phyloP scores from a whole-genome alignment of 1,284 basidiomycete genomes.

The Meripilus lineatus region DNA sequence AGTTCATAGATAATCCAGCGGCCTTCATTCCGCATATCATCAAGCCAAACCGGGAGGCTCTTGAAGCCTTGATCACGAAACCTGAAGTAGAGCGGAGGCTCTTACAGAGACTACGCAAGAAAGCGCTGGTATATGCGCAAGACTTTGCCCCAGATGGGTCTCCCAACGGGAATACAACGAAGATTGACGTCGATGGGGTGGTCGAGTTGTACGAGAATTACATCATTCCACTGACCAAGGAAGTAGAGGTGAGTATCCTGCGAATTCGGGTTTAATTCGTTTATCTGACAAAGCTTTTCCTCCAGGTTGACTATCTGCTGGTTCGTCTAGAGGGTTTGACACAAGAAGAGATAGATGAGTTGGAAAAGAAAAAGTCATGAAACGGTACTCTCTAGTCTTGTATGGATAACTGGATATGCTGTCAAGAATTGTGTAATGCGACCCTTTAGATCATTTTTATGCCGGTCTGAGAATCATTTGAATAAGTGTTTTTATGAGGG shows the following conservation, averaged over 20 bases:
- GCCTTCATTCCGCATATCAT: slow-evolving; percentile 91
- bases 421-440: too few relatives aligned
- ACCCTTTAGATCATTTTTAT: too few relatives aligned
- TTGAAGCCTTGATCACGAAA: slow-evolving; percentile 91
- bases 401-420: too few relatives aligned
- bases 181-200: slow-evolving; percentile 92
- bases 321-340: slow-evolving; percentile 80
- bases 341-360: slow-evolving; percentile 70
- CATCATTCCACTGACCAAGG: slow-evolving; percentile 96
- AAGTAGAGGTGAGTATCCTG: slow-evolving; percentile 80
- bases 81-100: slow-evolving; percentile 91
- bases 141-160: slow-evolving; percentile 80
- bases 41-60: slow-evolving; percentile 65
- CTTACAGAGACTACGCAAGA: slow-evolving; percentile 84
- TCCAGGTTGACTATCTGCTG: slow-evolving; percentile 87
- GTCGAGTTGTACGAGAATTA: slow-evolving; percentile 91
- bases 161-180: slow-evolving; percentile 37
- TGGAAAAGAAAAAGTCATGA: slow-evolving; percentile 29
- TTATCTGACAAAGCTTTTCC: background rate
- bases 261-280: background rate
- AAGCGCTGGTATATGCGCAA: slow-evolving; percentile 90
- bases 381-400: too few relatives aligned
- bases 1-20: slow-evolving; percentile 83
- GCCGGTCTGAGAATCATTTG: too few relatives aligned
- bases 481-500: too few relatives aligned